Conservation (phyloP, 257 asterid genomes). For the Rubia yunnanensis region DNA sequence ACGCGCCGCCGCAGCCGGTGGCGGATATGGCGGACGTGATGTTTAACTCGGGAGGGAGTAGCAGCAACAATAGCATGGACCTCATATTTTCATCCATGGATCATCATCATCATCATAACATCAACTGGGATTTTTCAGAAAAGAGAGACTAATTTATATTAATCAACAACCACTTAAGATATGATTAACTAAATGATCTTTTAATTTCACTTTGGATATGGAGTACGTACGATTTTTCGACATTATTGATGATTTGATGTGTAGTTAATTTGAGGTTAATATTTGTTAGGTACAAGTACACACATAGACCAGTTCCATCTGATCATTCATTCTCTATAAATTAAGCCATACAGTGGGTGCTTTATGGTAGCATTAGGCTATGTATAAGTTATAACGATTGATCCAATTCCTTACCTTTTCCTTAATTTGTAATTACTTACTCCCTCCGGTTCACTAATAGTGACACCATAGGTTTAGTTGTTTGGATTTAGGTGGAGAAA, state of each 20-base stretch:
- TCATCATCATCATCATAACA: slow-evolving; percentile 12
- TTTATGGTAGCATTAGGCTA: not conserved
- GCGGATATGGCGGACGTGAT: slow-evolving; percentile 75
- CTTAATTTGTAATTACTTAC: not conserved
- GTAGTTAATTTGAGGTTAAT: not conserved
- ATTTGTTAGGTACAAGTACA: not conserved
- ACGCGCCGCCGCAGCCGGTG: slow-evolving; percentile 35
- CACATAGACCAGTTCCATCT: not conserved
- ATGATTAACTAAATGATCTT: not conserved
- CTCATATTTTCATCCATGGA: slow-evolving; percentile 59
- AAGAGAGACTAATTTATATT: slow-evolving; percentile 29
- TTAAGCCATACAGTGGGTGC: too few species aligned
- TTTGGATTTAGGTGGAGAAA: too few species aligned
- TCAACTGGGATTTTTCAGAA: slow-evolving; percentile 50
- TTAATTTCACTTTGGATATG: too few species aligned
- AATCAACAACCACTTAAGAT: not conserved
- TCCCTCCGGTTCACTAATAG: too few species aligned
- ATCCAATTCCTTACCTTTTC: not conserved
- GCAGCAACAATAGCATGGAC: slow-evolving; percentile 68
- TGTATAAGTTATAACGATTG: not conserved
- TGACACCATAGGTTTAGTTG: too few species aligned
- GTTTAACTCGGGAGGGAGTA: slow-evolving; percentile 77
- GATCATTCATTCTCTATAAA: not conserved
- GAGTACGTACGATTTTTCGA: too few species aligned
- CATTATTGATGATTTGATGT: not conserved